Base-by-base conservation (phyloP, 78 protist species). In the Cavenderia fasciculata region DNA sequence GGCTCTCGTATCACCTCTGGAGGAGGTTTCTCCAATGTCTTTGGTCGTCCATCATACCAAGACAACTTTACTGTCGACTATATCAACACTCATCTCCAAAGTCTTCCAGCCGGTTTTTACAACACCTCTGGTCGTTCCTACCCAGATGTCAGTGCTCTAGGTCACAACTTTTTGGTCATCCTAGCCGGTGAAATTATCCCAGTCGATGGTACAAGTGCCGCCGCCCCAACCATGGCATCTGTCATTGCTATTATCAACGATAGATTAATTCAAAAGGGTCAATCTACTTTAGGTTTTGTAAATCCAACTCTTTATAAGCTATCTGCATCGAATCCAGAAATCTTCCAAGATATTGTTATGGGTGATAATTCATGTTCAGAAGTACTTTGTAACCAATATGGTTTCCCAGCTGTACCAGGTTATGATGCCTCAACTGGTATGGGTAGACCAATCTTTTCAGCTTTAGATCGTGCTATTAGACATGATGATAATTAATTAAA, bases 191-290 rank as follows among this genome's bases (percentile, higher is more conserved):
- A 68, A 33, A 33, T 68, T 7, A 6, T 49, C 33, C 31, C 74
- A 7, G 49, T 68, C 11, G 74, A 68, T 16, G 74, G 74, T 31
- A 68, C 74, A 7, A 31, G 47, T 31, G 74, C 74, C 11, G 43
- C 74, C 19, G 74, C 74, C n/a, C 82, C 82, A 25, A 44, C 44
- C 62, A 10, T 74, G 18, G 57, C 82, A 7, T 54, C 77, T 52
- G 68, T 74, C 16, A 63, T 74, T 34, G 25, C 82, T 27, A 23
- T 74, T 36, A 36, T 74, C 16, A 74, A 74, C 71, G 82, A 74
- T 49, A 49, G 54, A 49, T 49, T 49, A 14, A 49, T 49, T 12
- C 14, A 12, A 12, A 49, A 14, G 14, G 54, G 54, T 14, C 12
- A 49, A 14, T 12, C 54, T 49, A 12, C 54, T 18, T 14, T 49